Evolutionary conservation across 352 stramenopile species (phyloP).

Genomic region (Pythium biforme): DNA sequence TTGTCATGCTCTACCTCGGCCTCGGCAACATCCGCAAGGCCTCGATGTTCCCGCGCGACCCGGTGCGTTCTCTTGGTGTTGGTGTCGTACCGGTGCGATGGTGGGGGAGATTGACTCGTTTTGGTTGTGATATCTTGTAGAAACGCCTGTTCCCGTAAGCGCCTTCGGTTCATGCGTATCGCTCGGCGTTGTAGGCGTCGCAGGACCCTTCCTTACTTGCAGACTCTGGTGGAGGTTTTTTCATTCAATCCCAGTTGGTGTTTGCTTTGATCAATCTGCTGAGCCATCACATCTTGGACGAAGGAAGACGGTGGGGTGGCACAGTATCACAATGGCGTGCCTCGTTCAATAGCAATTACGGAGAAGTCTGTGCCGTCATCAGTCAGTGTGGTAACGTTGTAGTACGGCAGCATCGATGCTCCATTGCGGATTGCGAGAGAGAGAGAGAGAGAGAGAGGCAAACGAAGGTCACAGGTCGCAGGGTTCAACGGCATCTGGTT

Average conservation of each 20-base stretch:
- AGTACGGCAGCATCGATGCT: too few relatives aligned
- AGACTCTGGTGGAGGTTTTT: neutral
- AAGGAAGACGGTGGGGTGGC: too few relatives aligned
- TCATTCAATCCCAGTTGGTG: neutral
- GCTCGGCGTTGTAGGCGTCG: too few relatives aligned
- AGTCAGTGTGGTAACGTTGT: too few relatives aligned
- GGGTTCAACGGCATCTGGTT: too few relatives aligned
- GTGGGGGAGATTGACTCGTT: neutral
- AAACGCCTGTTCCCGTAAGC: constrained; percentile 71
- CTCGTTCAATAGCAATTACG: too few relatives aligned
- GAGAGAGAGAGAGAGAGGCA: too few relatives aligned
- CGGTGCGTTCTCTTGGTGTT: constrained; percentile 37
- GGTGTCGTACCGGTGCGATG: neutral
- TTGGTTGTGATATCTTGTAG: constrained; percentile 14
- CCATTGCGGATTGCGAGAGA: too few relatives aligned
- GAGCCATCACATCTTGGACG: too few relatives aligned
- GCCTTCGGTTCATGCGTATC: neutral
- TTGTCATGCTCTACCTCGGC: constrained; percentile 99
- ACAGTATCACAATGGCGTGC: too few relatives aligned
- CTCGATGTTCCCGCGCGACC: constrained; percentile 99
- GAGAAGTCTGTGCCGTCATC: too few relatives aligned
- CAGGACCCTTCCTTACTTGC: neutral
- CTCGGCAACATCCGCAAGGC: constrained; percentile 99
- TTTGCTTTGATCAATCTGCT: neutral
- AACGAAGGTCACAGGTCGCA: too few relatives aligned